phyloP scores from a whole-genome alignment of 1,284 basidiomycete genomes.

The Chalciporus sp. region DNA sequence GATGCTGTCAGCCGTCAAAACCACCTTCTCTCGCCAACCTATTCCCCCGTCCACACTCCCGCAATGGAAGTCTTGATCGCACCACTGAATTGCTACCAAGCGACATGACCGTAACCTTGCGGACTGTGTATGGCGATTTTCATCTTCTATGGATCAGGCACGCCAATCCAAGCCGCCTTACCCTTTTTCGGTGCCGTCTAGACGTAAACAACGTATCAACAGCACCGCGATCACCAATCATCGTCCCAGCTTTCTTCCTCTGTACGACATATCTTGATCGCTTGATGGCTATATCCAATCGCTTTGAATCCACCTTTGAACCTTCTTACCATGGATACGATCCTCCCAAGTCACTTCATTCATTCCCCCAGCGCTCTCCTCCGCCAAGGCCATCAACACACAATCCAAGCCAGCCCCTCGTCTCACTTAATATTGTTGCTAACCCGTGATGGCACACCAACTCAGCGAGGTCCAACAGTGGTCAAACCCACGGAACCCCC shows the following conservation, averaged over 20 bases:
- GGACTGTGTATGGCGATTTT: slow-evolving; percentile 22
- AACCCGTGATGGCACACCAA: slow-evolving; percentile 16
- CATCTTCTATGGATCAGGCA: slow-evolving; percentile 31
- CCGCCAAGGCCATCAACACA: slow-evolving; percentile 3
- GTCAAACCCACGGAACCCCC: too few relatives aligned
- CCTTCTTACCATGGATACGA: slow-evolving; percentile 37
- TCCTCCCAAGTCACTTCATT: slow-evolving; percentile 8
- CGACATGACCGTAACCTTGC: slow-evolving; percentile 24
- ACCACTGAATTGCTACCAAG: slow-evolving; percentile 18
- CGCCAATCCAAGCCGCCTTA: slow-evolving; percentile 18
- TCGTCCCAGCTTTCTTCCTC: slow-evolving; percentile 17
- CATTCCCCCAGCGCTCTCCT: slow-evolving; percentile 9
- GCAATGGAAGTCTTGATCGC: not conserved
- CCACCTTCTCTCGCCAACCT: not conserved
- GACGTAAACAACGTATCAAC: slow-evolving; percentile 34
- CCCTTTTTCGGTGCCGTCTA: slow-evolving; percentile 38
- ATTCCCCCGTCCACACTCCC: slow-evolving; percentile 10
- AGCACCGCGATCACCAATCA: slow-evolving; percentile 29
- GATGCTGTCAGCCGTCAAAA: slow-evolving; percentile 12
- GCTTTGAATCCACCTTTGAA: slow-evolving; percentile 16
- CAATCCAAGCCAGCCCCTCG: not conserved
- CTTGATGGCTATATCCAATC: slow-evolving; percentile 24
- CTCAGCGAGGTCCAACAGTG: slow-evolving; percentile 22
- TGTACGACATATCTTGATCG: slow-evolving; percentile 30
- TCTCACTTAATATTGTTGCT: slow-evolving; percentile 9